Evolutionary conservation across 352 stramenopile species (phyloP).

Genomic region (Globisporangium splendens): DNA sequence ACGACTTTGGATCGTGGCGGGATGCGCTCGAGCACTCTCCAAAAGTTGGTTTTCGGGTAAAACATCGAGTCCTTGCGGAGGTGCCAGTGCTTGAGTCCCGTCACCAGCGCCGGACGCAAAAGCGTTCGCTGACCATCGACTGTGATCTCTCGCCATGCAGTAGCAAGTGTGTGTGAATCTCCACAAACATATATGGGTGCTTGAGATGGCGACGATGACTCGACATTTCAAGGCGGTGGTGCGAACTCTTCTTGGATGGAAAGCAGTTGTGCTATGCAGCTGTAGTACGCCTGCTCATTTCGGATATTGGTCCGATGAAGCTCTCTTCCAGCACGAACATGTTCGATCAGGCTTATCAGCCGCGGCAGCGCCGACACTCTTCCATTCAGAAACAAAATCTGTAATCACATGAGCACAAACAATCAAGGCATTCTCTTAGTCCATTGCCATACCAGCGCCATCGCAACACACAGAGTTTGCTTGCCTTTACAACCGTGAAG

Average conservation of each 20-base stretch:
- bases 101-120: conserved; percentile 78
- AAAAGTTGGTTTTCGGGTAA: conserved; percentile 93
- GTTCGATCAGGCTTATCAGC: conserved; percentile 64
- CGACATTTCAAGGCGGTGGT: neutral
- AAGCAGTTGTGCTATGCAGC: conserved; percentile 81
- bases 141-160: conserved; percentile 75
- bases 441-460: no score
- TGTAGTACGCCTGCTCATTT: conserved; percentile 88
- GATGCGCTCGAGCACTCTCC: conserved; percentile 51
- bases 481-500: conserved; percentile 76
- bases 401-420: neutral
- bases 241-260: conserved; percentile 29
- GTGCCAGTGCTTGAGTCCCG: conserved; percentile 94
- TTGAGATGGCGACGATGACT: conserved; percentile 6
- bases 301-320: conserved; percentile 82
- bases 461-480: neutral
- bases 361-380: conserved; percentile 38
- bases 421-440: no score
- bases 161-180: conserved; percentile 90
- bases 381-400: conserved; percentile 76
- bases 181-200: conserved; percentile 81
- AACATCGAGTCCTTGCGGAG: conserved; percentile 81
- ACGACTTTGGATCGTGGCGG: conserved; percentile 70
- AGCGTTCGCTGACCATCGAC: conserved; percentile 16
- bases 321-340: conserved; percentile 43